These are phyloP conservation scores for Hirsutella thompsonii DNA, from an alignment of 2,329 filamentous ascomycete species.

Conservation along the genomic window DNA sequence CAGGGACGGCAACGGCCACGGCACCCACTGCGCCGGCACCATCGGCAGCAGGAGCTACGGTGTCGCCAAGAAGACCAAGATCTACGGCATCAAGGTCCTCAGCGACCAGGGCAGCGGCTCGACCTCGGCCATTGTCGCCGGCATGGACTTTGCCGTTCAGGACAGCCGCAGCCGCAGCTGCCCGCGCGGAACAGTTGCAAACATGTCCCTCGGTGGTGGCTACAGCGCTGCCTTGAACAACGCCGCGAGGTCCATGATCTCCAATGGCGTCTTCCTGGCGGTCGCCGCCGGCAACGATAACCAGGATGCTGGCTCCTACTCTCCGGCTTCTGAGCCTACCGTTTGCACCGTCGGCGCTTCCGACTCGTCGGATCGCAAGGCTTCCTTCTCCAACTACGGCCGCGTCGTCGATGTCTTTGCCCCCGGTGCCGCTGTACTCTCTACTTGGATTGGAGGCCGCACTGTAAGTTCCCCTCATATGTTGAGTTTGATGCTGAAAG, in stretches of 20 bases:
- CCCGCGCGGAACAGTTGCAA: conserved; percentile 29
- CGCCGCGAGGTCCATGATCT: conserved; percentile 28
- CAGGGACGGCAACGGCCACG: conserved; percentile 13
- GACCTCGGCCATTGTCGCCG: conserved; percentile 23
- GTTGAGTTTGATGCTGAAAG: too few species aligned
- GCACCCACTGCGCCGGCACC: conserved; percentile 21
- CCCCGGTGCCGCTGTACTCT: conserved; percentile 28
- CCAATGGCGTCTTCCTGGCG: conserved; percentile 30
- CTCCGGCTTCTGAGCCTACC: conserved; percentile 10
- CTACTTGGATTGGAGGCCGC: conserved; percentile 27
- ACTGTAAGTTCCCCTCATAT: conserved; percentile 12
- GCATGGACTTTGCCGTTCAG: conserved; percentile 24
- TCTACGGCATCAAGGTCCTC: conserved; percentile 27
- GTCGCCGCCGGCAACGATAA: conserved; percentile 35
- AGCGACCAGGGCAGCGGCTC: conserved; percentile 18
- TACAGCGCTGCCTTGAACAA: conserved; percentile 29
- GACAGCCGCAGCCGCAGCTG: conserved; percentile 14
- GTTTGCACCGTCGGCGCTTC: conserved; percentile 10
- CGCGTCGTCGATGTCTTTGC: conserved; percentile 30
- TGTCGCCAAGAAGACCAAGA: conserved; percentile 24
- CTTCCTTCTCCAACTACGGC: conserved; percentile 32
- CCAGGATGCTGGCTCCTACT: conserved; percentile 5
- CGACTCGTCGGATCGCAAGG: conserved; percentile 15
- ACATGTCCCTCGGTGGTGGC: conserved; percentile 36
- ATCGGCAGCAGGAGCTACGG: conserved; percentile 21